Base-by-base conservation (phyloP, 2,329 filamentous ascomycete genomes). In the Penicillium sclerotiorum region DNA sequence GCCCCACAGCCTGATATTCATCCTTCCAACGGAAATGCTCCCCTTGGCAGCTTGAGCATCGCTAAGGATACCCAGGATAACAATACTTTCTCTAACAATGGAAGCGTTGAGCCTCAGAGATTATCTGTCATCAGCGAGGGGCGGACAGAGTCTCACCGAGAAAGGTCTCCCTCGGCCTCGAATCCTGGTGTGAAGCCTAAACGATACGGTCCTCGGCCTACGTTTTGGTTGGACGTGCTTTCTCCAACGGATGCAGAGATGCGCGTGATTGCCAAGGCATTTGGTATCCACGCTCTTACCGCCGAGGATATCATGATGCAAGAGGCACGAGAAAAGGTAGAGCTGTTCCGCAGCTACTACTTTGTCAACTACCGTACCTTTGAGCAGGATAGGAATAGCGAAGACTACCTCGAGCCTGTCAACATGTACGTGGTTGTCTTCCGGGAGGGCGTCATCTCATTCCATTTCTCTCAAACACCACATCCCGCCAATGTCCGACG, bases 361-460 rank as follows among this genome's bases (percentile, higher is more conserved):
- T 96, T 99, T 64, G 90, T 99, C 74, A 97, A 96, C 70, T 99
- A 99, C 71, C 88, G 94, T 13, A 95, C 91, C 0, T 99, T 99
- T 66, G 94, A 99, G 68, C 94, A 97, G 69, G 94, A 99, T 66
- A 84, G 85, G 53, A 87, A 87, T 60, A 95, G 86, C 67, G 89
- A 94, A 49, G 86, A 95, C 65, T 96, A 95, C 68, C 80, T 99
- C 38, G 90, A 97, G 62, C 93, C 94, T 1, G 89, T 99, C 65
- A 96, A 97, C 72, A 90, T 99, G 82, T 99, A 97, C 64, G 88
- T 96, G 28, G 88, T 97, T 8, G 94, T 99, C 8, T 99, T 99
- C 77, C 85, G 92, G 11, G 91, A 97, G 68, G 94, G 94, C 20
- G 88, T 99, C 8, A 82, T 99, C 55, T 96, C 88, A 64, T 99